Percentiles rank a stretch among this genome's conserved stretches.
These are phyloP conservation scores for Solanum hybrid DNA, from an alignment of 305 asterid species.

Conservation along the genomic window DNA sequence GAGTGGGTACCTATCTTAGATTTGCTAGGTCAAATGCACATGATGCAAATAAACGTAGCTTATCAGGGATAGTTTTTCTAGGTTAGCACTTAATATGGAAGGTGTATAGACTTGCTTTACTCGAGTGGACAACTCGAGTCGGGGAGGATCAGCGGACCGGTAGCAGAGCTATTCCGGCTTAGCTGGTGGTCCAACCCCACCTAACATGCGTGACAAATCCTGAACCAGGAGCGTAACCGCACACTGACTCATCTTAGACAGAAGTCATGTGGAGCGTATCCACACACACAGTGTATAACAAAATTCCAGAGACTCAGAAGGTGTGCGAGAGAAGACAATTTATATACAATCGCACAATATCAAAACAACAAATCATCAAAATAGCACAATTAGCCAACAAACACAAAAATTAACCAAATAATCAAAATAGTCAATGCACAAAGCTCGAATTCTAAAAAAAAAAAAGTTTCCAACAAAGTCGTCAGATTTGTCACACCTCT, in stretches of 20 bases:
- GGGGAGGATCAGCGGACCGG: rapidly evolving
- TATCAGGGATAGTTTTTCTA: not conserved
- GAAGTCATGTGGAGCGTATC: not conserved
- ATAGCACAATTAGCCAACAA: no score
- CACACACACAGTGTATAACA: not conserved
- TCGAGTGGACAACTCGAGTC: not conserved
- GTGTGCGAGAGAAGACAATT: not conserved
- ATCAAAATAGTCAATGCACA: no score
- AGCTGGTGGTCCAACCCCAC: no score
- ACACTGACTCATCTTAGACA: not conserved
- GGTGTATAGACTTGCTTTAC: not conserved
- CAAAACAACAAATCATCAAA: not conserved
- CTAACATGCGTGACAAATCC: not conserved
- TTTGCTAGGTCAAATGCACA: not conserved
- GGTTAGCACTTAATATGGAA: not conserved
- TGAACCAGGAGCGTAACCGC: no score
- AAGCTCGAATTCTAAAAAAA: no score
- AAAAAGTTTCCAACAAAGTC: no score
- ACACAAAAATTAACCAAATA: no score
- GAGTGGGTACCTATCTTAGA: not conserved
- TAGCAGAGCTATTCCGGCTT: not conserved
- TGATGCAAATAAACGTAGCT: not conserved
- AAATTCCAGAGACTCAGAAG: not conserved
- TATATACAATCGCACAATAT: not conserved
- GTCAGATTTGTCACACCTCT: not conserved